Evolutionary conservation across 2,329 filamentous ascomycete genomes (phyloP).

Genomic region (Curvularia hawaiiensis): DNA sequence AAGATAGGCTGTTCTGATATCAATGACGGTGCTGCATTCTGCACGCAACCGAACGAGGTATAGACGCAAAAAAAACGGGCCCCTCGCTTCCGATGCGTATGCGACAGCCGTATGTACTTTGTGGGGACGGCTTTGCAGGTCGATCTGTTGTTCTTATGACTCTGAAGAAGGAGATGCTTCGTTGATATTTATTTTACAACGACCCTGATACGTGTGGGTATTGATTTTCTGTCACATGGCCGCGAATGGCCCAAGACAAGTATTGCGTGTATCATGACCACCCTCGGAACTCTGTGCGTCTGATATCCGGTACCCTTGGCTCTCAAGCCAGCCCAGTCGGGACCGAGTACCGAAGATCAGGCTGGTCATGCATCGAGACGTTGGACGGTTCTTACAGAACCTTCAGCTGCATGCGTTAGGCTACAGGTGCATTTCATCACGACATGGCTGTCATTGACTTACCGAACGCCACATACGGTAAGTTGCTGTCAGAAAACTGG

Average conservation of each 20-base stretch:
- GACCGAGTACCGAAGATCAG: not conserved
- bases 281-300: conserved; percentile 2
- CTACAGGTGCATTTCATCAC: not conserved
- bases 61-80: not conserved
- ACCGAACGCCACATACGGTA: not conserved
- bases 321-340: not conserved
- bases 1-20: conserved; percentile 8
- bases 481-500: not conserved
- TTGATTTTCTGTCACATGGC: not conserved
- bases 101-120: not conserved
- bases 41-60: conserved; percentile 2
- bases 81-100: conserved; percentile 3
- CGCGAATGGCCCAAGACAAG: not conserved
- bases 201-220: not conserved
- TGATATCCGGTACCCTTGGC: conserved; percentile 2
- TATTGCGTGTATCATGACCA: conserved; percentile 1
- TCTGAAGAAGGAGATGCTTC: not conserved
- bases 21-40: conserved; percentile 15
- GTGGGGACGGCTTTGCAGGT: not conserved
- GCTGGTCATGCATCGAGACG: not conserved
- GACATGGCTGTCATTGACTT: not conserved
- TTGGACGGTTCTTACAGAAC: not conserved
- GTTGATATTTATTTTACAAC: not conserved
- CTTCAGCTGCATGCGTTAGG: not conserved
- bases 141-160: not conserved